A percentile compares a stretch with the other conserved stretches of the same genome.
These are phyloP conservation scores for Emmonsiellopsis sp. DNA, from an alignment of 2,329 filamentous ascomycete genomes.

Conservation along the genomic window DNA sequence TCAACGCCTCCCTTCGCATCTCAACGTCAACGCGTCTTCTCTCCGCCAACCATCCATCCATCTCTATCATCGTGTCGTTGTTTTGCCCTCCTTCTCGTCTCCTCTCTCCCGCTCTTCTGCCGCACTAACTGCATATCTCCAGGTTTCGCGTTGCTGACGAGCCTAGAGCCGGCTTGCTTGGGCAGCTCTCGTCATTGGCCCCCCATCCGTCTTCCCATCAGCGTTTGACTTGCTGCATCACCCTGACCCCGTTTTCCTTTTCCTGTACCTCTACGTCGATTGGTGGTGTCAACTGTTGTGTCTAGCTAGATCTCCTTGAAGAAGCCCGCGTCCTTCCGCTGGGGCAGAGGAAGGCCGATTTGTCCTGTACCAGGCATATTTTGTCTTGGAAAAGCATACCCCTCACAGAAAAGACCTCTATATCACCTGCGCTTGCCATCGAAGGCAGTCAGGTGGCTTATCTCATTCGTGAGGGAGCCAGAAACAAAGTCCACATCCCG, in stretches of 20 bases:
- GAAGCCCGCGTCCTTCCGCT: neutral
- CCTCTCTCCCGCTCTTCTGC: neutral
- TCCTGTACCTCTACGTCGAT: conserved; percentile 1
- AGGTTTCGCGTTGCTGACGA: neutral
- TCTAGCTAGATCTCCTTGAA: conserved; percentile 3
- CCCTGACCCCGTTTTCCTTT: conserved; percentile 1
- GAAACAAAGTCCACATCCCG: conserved; percentile 7
- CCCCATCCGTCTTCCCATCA: neutral
- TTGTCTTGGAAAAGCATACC: conserved; percentile 6
- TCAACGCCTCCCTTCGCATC: too few species aligned
- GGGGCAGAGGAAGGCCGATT: neutral
- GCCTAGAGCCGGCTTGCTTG: conserved; percentile 1
- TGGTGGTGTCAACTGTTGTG: conserved; percentile 1
- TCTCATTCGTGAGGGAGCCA: conserved; percentile 8
- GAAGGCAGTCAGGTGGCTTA: conserved; percentile 17
- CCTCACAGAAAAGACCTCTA: conserved; percentile 3
- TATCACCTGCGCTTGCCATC: conserved; percentile 18
- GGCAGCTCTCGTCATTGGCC: neutral
- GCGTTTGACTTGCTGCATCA: neutral
- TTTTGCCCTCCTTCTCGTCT: neutral
- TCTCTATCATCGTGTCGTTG: neutral
- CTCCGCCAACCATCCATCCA: too few species aligned
- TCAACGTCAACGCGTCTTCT: too few species aligned
- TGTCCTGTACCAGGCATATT: conserved; percentile 8
- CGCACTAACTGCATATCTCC: neutral